Conservation (phyloP, 2,329 filamentous ascomycete genomes). For the Fusarium equiseti region DNA sequence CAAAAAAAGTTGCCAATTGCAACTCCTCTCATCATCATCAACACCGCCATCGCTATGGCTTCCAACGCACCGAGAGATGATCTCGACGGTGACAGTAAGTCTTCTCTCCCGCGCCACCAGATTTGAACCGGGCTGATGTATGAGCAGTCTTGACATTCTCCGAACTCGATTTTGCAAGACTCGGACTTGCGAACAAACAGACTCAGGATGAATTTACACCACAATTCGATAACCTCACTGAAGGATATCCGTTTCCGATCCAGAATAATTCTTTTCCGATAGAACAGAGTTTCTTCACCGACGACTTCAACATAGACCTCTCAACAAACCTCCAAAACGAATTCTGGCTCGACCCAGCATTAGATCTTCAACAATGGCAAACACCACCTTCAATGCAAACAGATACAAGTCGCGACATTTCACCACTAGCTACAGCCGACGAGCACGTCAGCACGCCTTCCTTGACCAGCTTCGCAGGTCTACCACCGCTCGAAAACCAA, state of each 20-base stretch:
- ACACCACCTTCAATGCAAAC: not conserved
- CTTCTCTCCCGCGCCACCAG: fast-evolving
- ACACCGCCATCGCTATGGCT: not conserved
- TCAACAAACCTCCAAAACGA: not conserved
- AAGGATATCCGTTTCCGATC: not conserved
- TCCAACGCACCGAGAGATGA: slow-evolving; percentile 4
- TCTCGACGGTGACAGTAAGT: slow-evolving; percentile 32
- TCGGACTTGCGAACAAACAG: slow-evolving; percentile 2
- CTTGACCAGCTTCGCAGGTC: not conserved
- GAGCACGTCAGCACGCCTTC: not conserved
- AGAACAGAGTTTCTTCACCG: not conserved
- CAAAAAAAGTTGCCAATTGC: not conserved
- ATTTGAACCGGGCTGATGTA: slow-evolving; percentile 2
- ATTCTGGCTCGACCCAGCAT: slow-evolving; percentile 6
- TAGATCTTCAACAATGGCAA: not conserved
- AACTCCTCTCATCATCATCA: not conserved
- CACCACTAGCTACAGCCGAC: not conserved
- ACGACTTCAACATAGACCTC: not conserved
- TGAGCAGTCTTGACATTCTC: slow-evolving; percentile 32
- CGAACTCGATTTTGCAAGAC: slow-evolving; percentile 35
- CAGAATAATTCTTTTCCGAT: not conserved
- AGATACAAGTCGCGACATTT: not conserved
- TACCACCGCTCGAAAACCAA: not conserved
- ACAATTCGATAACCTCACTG: fast-evolving
- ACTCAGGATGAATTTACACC: not conserved